Evolutionary conservation across 2,329 filamentous ascomycete genomes (phyloP).

Genomic region (Ophidiomyces ophidiicola): DNA sequence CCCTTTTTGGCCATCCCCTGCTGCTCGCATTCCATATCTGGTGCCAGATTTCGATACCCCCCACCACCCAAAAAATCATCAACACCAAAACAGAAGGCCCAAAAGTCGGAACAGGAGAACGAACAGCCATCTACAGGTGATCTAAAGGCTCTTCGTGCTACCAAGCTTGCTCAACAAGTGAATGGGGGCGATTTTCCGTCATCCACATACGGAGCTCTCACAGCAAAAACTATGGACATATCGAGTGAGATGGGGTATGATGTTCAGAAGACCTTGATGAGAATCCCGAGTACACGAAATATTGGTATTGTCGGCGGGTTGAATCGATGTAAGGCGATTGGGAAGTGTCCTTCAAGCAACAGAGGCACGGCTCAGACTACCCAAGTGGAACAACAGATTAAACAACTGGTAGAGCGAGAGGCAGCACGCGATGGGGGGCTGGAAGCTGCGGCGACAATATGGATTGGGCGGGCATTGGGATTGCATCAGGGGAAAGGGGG

Average conservation of each 20-base stretch:
- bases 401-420: slow-evolving; percentile 49
- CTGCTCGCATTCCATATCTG: slow-evolving; percentile 78
- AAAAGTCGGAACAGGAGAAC: neutral
- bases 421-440: slow-evolving; percentile 35
- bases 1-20: slow-evolving; percentile 92
- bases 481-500: slow-evolving; percentile 37
- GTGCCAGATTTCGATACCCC: slow-evolving; percentile 52
- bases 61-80: slow-evolving; percentile 17
- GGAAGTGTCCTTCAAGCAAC: slow-evolving; percentile 40
- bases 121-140: slow-evolving; percentile 28
- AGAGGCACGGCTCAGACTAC: neutral
- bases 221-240: slow-evolving; percentile 61
- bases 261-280: slow-evolving; percentile 70
- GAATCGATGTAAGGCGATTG: slow-evolving; percentile 42
- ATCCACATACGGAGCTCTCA: slow-evolving; percentile 73
- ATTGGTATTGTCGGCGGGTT: slow-evolving; percentile 16
- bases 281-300: slow-evolving; percentile 51
- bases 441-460: slow-evolving; percentile 35
- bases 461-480: slow-evolving; percentile 41
- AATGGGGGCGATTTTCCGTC: slow-evolving; percentile 31
- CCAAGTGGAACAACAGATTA: slow-evolving; percentile 43
- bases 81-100: neutral
- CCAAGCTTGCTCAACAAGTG: slow-evolving; percentile 25
- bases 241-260: slow-evolving; percentile 60
- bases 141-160: slow-evolving; percentile 28